Base-by-base conservation (phyloP, 345 rosid genomes). In the Brassica incana region DNA sequence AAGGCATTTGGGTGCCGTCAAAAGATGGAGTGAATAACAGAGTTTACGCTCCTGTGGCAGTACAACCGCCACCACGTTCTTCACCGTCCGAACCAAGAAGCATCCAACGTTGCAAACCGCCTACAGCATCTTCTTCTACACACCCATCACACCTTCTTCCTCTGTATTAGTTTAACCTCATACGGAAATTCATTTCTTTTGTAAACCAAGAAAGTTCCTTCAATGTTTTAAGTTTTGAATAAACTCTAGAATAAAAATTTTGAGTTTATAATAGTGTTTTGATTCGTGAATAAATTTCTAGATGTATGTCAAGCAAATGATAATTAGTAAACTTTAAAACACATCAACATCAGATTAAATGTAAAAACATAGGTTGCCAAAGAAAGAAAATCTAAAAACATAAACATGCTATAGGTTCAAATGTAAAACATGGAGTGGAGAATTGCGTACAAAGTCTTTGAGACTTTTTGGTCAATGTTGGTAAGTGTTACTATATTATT, bases 1-100 rank as follows among this genome's bases (percentile, higher is more conserved):
- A 97, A 60, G 94, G 97, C 25, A 88, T 95, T 74, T 92, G 99
- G 97, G 84, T 90, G 61, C 90, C 88, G 3, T 89, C 93, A 1
- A 85, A 6, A 87, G 82, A 81, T 2, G 48, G 15, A 23, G 16
- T 56, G 72, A 76, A 67, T 76, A 73, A 58, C 81, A 82, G 85
- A 75, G 79, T 89, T 7, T 84, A 87, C 59, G 80, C 91, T 16
- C 97, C 95, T 3, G 78, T 86, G 29, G 88, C 90, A 0, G 78
- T 81, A 9, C 74, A 83, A 20, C 84, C 81, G 1, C 84, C 81
- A 0, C 36, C 84, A 60, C 73, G 77, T 6, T 65, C 78, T 2
- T 69, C 74, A 80, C 73, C 83, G 73, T 88, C 91, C 5, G 92
- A 83, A 78, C 88, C 85, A 38, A 77, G 89, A 11, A 85, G 83